Conservation (phyloP, 2,329 filamentous ascomycete genomes). For the Aschersonia sp. region DNA sequence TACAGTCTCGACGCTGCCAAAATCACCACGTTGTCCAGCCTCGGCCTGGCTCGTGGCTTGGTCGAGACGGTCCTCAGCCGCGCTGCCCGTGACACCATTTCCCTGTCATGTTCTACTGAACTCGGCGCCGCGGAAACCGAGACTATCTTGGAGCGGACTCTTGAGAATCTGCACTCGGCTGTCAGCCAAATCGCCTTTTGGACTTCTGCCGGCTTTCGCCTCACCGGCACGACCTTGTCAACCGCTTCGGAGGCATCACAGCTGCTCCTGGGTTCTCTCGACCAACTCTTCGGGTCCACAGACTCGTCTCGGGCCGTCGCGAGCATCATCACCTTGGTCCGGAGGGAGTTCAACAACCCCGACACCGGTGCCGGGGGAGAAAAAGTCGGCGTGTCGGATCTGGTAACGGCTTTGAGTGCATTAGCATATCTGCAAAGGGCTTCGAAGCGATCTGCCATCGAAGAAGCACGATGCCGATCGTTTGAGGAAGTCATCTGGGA, state of each 20-base stretch:
- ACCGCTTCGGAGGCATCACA: constrained; percentile 42
- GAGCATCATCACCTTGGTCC: constrained; percentile 49
- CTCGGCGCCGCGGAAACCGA: constrained; percentile 38
- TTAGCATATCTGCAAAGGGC: constrained; percentile 46
- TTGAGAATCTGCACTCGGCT: constrained; percentile 40
- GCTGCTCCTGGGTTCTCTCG: constrained; percentile 41
- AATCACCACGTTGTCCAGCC: constrained; percentile 39
- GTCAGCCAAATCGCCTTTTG: constrained; percentile 46
- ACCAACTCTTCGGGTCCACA: constrained; percentile 53
- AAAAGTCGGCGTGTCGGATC: constrained; percentile 43
- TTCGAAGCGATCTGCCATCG: constrained; percentile 35
- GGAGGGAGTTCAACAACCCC: constrained; percentile 49
- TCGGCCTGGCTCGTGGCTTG: constrained; percentile 40
- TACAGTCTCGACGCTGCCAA: constrained; percentile 38
- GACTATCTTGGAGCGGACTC: constrained; percentile 38
- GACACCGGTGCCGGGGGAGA: constrained; percentile 44
- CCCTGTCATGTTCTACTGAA: constrained; percentile 25
- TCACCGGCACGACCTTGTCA: constrained; percentile 40
- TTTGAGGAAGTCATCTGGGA: constrained; percentile 51
- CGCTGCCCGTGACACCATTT: constrained; percentile 34
- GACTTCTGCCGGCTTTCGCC: constrained; percentile 44
- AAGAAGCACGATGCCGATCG: constrained; percentile 29
- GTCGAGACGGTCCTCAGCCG: constrained; percentile 38
- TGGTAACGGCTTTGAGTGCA: constrained; percentile 45
- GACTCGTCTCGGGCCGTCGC: constrained; percentile 54